These are phyloP conservation scores for Cryphonectria carpinicola DNA, from an alignment of 2,329 filamentous ascomycete species.

Conservation along the genomic window DNA sequence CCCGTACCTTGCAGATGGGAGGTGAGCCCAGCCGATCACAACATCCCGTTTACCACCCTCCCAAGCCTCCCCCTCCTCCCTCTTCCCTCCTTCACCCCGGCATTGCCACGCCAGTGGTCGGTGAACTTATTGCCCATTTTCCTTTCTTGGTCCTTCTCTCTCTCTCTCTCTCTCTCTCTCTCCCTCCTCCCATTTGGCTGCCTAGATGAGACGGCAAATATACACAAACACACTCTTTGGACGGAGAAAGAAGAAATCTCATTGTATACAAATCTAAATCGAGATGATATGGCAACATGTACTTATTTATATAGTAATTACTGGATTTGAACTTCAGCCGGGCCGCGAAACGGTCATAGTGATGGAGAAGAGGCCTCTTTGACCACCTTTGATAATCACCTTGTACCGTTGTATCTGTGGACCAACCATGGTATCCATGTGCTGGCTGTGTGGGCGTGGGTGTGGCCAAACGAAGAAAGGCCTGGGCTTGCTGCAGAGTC, in stretches of 20 bases:
- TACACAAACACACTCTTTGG: neutral
- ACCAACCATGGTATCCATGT: slow-evolving; percentile 11
- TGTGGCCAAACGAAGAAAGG: neutral
- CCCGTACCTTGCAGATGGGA: slow-evolving; percentile 32
- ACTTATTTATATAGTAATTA: neutral
- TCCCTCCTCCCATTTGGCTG: neutral
- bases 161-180: neutral
- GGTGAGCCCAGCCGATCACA: slow-evolving; percentile 20
- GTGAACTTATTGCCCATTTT: neutral
- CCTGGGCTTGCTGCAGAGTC: slow-evolving; percentile 12
- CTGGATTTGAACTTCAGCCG: neutral
- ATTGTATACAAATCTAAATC: neutral
- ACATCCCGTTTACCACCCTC: slow-evolving; percentile 19
- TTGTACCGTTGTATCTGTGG: slow-evolving; percentile 14
- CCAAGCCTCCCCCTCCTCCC: neutral
- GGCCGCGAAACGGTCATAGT: neutral
- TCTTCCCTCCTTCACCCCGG: neutral
- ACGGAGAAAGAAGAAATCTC: neutral
- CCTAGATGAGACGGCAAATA: neutral
- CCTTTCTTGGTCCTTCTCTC: neutral
- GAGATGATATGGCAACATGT: neutral
- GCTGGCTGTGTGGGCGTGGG: neutral
- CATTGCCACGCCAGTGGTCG: neutral
- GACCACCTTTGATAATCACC: slow-evolving; percentile 13
- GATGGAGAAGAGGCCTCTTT: neutral